Conservation (phyloP, 192 early-diverging fungal genomes). For the Coemansia sp. region DNA sequence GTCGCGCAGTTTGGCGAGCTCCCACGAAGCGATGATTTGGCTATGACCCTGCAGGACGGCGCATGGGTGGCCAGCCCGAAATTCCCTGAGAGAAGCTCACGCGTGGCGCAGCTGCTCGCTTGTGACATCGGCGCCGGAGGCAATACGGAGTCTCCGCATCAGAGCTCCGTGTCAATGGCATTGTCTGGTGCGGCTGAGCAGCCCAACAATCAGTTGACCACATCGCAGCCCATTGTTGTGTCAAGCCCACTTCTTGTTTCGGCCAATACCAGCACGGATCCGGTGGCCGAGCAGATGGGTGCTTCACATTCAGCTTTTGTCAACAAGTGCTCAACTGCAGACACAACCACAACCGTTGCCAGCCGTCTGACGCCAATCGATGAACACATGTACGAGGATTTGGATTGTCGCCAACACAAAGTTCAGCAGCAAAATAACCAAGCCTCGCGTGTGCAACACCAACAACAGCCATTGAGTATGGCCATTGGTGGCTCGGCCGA, state of each 20-base stretch:
- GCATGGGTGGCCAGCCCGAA: conserved; percentile 18
- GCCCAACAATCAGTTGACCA: neutral
- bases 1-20: conserved; percentile 17
- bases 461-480: neutral
- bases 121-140: neutral
- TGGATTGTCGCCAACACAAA: neutral
- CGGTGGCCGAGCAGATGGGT: conserved; percentile 8
- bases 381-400: neutral
- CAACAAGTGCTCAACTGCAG: conserved; percentile 21
- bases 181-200: conserved; percentile 6
- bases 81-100: neutral
- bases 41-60: conserved; percentile 16
- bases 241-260: neutral
- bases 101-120: neutral
- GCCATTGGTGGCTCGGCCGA: neutral
- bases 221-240: neutral
- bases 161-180: neutral
- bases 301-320: conserved; percentile 19
- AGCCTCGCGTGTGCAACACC: neutral
- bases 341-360: conserved; percentile 25
- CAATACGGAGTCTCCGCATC: neutral
- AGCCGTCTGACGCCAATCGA: conserved; percentile 27
- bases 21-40: conserved; percentile 1
- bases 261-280: neutral
- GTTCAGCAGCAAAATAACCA: neutral